These are phyloP conservation scores for Lactarius sanguifluus DNA, from an alignment of 768 basidiomycete genomes.

Conservation along the genomic window DNA sequence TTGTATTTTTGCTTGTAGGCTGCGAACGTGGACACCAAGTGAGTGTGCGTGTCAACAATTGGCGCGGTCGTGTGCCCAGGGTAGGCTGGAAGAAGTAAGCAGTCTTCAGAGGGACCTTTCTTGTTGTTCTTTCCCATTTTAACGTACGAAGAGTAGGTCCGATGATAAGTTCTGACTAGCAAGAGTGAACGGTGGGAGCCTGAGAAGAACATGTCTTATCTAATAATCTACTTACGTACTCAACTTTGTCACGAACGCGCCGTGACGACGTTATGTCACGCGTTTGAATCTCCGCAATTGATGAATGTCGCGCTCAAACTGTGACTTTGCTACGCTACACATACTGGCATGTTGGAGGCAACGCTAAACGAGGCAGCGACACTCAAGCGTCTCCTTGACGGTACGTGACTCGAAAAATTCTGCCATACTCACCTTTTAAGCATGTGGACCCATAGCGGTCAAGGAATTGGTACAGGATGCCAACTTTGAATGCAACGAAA, in stretches of 20 bases:
- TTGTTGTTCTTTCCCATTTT: conserved; percentile 29
- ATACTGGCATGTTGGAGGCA: conserved; percentile 76
- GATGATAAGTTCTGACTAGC: background rate
- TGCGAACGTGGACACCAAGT: conserved; percentile 72
- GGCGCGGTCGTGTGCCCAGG: conserved; percentile 31
- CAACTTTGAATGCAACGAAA: conserved; percentile 96
- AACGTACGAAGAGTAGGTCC: background rate
- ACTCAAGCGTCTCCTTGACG: conserved; percentile 91
- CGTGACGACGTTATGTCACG: conserved; percentile 28
- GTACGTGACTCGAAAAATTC: conserved; percentile 45
- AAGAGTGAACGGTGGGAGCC: background rate
- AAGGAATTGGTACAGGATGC: conserved; percentile 98
- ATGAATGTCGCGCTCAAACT: background rate
- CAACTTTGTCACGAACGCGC: conserved; percentile 16
- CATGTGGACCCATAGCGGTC: conserved; percentile 58
- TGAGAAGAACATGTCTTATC: conserved; percentile 6
- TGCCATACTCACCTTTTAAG: conserved; percentile 17
- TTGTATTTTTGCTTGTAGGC: conserved; percentile 64
- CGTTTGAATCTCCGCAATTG: conserved; percentile 28
- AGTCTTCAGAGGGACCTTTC: conserved; percentile 24
- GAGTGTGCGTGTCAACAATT: conserved; percentile 85
- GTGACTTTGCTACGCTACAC: background rate
- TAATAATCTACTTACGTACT: background rate
- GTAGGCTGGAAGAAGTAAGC: conserved; percentile 24
- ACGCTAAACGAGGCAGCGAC: conserved; percentile 83